A percentile compares a stretch with the other conserved stretches of the same genome.
Conservation (phyloP, 352 stramenopile species). For the Phytophthora pini region DNA sequence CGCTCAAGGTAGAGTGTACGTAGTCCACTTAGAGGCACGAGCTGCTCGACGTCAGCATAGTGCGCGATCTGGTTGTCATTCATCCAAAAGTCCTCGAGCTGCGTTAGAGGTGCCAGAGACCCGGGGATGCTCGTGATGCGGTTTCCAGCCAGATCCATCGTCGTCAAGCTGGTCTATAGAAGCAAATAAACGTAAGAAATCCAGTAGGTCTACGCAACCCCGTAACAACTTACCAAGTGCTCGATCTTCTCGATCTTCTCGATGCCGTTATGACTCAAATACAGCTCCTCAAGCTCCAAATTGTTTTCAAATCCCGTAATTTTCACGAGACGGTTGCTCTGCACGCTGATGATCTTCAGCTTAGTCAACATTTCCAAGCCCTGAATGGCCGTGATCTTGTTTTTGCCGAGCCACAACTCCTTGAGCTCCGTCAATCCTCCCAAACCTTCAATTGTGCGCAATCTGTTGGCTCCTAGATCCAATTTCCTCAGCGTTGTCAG, state of each 20-base stretch:
- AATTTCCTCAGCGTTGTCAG: constrained; percentile 93
- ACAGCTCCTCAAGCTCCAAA: constrained; percentile 95
- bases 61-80: constrained; percentile 72
- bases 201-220: neutral
- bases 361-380: constrained; percentile 88
- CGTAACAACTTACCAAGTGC: constrained; percentile 59
- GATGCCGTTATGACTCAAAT: constrained; percentile 98
- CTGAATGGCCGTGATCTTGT: constrained; percentile 96
- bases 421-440: constrained; percentile 90
- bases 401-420: constrained; percentile 98
- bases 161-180: constrained; percentile 61
- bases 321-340: constrained; percentile 96
- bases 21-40: constrained; percentile 81
- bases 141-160: constrained; percentile 86
- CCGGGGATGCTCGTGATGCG: constrained; percentile 71
- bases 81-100: constrained; percentile 82
- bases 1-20: constrained; percentile 96
- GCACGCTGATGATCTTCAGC: constrained; percentile 88
- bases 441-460: constrained; percentile 94
- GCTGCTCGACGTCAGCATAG: constrained; percentile 71
- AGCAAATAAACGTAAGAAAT: constrained; percentile 1
- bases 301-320: constrained; percentile 93
- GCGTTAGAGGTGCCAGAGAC: constrained; percentile 43
- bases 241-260: constrained; percentile 78
- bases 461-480: constrained; percentile 97